phyloP scores from a whole-genome alignment of 73 alveolate genomes.

The Effrenium voratum region DNA sequence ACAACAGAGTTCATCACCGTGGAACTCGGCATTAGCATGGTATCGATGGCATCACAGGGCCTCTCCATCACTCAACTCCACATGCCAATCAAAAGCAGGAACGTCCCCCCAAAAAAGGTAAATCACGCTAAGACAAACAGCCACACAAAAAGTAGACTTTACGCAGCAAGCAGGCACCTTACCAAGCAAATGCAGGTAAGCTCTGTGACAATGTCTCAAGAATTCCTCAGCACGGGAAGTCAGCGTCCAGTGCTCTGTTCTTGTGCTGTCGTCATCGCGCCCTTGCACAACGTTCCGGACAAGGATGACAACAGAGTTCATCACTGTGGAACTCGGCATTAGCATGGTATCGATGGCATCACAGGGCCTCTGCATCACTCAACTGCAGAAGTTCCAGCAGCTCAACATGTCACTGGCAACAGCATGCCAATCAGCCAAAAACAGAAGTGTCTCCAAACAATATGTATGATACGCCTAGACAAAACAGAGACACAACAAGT shows the following conservation, averaged over 20 bases:
- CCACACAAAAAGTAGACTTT: not conserved
- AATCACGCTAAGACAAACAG: not conserved
- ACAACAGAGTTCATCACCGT: constrained; percentile 56
- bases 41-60: not conserved
- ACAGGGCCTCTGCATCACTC: too few species aligned
- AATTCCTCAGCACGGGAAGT: constrained; percentile 25
- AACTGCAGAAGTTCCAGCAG: not conserved
- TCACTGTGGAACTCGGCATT: constrained; percentile 45
- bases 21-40: constrained; percentile 57
- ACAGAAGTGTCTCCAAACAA: not conserved
- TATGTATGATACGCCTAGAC: not conserved
- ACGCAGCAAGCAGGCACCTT: not conserved
- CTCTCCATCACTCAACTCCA: too few species aligned
- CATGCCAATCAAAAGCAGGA: too few species aligned
- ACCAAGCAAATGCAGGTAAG: not conserved
- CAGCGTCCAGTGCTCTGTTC: constrained; percentile 94
- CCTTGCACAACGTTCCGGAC: not conserved
- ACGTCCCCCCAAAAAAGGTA: too few species aligned
- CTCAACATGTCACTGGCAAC: not conserved
- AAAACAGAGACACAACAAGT: not conserved
- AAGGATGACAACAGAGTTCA: constrained; percentile 74
- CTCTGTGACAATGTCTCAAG: constrained; percentile 43
- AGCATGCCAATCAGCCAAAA: not conserved
- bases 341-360: constrained; percentile 9
- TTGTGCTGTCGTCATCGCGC: constrained; percentile 51